Evolutionary conservation across 495 filamentous ascomycete genomes (phyloP), one percentile per base, ranked within the genome.

Genomic region (Sporormia fimetaria): DNA sequence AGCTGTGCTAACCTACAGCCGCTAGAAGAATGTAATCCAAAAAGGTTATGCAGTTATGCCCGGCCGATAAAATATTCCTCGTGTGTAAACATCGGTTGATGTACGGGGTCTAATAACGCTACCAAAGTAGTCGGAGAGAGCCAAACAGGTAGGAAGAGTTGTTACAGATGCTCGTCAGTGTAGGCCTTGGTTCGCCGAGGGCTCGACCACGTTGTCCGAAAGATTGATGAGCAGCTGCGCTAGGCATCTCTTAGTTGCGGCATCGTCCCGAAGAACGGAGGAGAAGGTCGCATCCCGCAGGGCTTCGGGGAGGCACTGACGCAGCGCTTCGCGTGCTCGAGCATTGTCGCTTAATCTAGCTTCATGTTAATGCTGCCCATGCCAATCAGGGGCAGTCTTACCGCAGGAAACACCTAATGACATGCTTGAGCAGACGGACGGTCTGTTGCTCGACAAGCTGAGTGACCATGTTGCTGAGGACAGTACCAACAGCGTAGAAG

Each of bases 401-500:
- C 82, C 90, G 71, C 54, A 99, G 72, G 60, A 99, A 99, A 64
- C 90, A 99, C 38, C 90, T 74, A 17, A 99, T 92, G 36, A 99
- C 90, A 55, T 99, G 90, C 73, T 99, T 99, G 14, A 99, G 73
- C 20, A 99, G 71, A 29, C 90, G 69, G 24, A 93, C 92, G 0
- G 90, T 99, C 65, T 96, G 90, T 56, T 94, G 87, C 60, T 99
- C 90, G 27, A 96, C 92, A 15, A 99, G 69, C 62, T 95, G 87
- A 27, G 78, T 81, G 23, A 99, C 90, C 90, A 99, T 99, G 54
- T 96, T 99, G 65, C 85, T 94, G 33, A 99, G 68, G 20, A 99
- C 90, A 0, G 90, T 99, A 8, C 90, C 90, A 6, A 99, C 90
- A 1, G 90, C 90, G 49, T 99, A 96, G 65, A 99, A 99, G n/a